Conservation (phyloP, 352 stramenopile genomes). For the Phytophthora colocasiae region DNA sequence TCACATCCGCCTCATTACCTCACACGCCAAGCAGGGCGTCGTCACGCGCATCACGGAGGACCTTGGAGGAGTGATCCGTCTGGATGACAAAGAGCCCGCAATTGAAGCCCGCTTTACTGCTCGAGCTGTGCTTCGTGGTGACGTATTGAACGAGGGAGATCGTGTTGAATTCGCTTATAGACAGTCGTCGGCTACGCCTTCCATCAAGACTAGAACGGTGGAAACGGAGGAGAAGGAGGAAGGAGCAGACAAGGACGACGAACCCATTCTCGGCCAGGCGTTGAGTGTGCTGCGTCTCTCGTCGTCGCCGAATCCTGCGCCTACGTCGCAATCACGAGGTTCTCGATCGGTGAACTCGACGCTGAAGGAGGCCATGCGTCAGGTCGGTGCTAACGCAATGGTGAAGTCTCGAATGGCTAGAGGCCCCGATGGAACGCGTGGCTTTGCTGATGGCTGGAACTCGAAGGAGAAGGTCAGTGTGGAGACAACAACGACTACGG, state of each 20-base stretch:
- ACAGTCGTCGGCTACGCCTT: conserved; percentile 31
- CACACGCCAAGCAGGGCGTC: conserved; percentile 65
- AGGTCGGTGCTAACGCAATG: conserved; percentile 66
- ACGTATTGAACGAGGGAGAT: conserved; percentile 69
- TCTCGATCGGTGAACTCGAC: conserved; percentile 72
- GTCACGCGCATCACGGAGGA: conserved; percentile 61
- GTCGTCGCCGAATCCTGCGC: conserved; percentile 21
- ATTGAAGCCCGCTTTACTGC: conserved; percentile 55
- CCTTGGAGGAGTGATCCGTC: conserved; percentile 59
- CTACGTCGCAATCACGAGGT: conserved; percentile 37
- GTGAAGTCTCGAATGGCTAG: conserved; percentile 75
- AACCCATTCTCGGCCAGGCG: conserved; percentile 42
- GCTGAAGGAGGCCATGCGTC: conserved; percentile 70
- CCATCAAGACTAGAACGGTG: conserved; percentile 30
- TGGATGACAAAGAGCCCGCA: conserved; percentile 46
- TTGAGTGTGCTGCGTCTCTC: conserved; percentile 63
- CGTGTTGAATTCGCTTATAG: conserved; percentile 75
- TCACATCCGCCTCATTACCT: conserved; percentile 62
- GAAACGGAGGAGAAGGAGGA: conserved; percentile 35
- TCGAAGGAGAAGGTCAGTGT: conserved; percentile 8
- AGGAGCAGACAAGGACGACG: conserved; percentile 6
- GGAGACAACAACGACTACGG: conserved; percentile 18
- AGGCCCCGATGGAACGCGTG: conserved; percentile 75
- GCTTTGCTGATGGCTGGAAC: conserved; percentile 70
- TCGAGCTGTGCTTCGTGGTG: conserved; percentile 64